Evolutionary conservation across 1,284 basidiomycete genomes (phyloP), one percentile per base, ranked within the genome.

Genomic region (Lignosus rhinocerotis): DNA sequence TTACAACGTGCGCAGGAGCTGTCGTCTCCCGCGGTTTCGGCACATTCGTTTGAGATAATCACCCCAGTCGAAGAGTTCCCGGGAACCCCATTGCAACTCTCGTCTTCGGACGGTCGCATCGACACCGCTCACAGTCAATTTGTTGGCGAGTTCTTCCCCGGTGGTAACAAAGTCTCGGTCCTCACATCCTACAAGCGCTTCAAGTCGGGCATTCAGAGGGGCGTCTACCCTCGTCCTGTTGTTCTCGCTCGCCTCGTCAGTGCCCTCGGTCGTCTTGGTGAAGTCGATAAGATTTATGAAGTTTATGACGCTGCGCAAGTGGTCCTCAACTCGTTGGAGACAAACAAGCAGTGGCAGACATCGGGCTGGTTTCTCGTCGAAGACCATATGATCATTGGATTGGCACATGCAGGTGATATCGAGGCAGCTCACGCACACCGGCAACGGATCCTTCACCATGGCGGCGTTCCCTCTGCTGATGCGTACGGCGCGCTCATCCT

Each of bases 401-500:
- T 88, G 34, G 93, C 92, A 0, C 90, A 94, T 66, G 81, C 86
- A 3, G 94, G 93, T 1, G 84, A 92, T 56, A 76, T 93, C 56
- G 87, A 93, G 53, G 80, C 85, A 25, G 94, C 94, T 1, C 90
- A 92, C 68, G 77, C 88, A 25, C 92, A 97, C 72, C 86, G 94
- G 21, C 72, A 77, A n/a, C 83, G 92, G 44, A 87, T 98, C 48
- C 77, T 96, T 16, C 81, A 89, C 52, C 82, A 88, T 17, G 91
- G 92, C 0, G 82, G 85, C n/a, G 80, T 85, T 1, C 95, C 94
- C 3, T 87, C 85, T 0, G 88, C 94, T 2, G 93, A 97, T 63
- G 90, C 94, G 0, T 98, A 97, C 69, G 94, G 92, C 2, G 91
- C 92, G 10, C 82, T 97, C 70, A 95, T 98, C 64, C 84, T 90